phyloP scores from a whole-genome alignment of 2,329 filamentous ascomycete genomes.

The Aspergillus quadrilineatus region DNA sequence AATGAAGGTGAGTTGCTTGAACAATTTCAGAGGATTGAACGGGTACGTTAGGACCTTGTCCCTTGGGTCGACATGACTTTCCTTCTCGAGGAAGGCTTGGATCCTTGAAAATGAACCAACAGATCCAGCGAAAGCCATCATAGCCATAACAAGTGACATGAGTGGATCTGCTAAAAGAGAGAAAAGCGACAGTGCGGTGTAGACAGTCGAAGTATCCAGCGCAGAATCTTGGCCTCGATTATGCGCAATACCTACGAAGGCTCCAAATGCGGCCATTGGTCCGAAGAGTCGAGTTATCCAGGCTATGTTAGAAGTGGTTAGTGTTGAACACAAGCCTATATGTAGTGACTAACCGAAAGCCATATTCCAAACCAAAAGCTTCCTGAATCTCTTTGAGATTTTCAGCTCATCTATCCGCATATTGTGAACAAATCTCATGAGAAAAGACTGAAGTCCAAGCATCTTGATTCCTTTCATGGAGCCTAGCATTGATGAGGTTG shows the following conservation, averaged over 20 bases:
- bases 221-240: constrained; percentile 30
- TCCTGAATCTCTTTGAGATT: constrained; percentile 44
- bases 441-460: constrained; percentile 45
- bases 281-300: constrained; percentile 45
- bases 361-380: constrained; percentile 44
- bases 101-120: constrained; percentile 50
- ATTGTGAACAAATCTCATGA: constrained; percentile 40
- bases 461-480: constrained; percentile 56
- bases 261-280: constrained; percentile 48
- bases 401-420: constrained; percentile 43
- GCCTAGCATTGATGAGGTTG: constrained; percentile 49
- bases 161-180: constrained; percentile 49
- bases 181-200: constrained; percentile 50
- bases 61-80: constrained; percentile 30
- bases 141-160: constrained; percentile 46
- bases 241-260: constrained; percentile 44
- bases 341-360: constrained; percentile 31
- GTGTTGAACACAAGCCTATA: neutral
- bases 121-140: constrained; percentile 46
- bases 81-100: constrained; percentile 45
- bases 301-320: constrained; percentile 20
- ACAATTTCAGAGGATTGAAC: constrained; percentile 21
- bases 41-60: constrained; percentile 12
- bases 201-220: constrained; percentile 45
- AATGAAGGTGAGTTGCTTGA: constrained; percentile 20